Evolutionary conservation across 129 eudicot genomes (phyloP), one percentile per base, ranked within the genome.

Genomic region (Mikania micrantha): DNA sequence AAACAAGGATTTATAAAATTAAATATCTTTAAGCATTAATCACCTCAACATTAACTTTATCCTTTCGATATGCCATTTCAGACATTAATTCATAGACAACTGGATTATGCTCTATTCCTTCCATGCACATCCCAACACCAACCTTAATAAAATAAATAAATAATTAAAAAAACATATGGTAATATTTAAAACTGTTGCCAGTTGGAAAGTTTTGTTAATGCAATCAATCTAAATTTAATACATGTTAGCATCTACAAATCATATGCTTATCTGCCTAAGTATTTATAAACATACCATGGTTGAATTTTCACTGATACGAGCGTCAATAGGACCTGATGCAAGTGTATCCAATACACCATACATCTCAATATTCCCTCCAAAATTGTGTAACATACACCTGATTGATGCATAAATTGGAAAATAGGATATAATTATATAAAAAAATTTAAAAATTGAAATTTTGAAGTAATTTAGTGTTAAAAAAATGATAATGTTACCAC

Each of bases 81-180:
- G 99, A 80, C 99, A 93, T 88, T 59, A 86, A 87, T 69, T 93
- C 99, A 32, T 84, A 93, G n/a, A 81, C 95, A 58, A 93, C 96
- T 4, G 99, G 99, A 77, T 93, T 93, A 11, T 93, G 99, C 57
- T 93, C 99, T 56, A 81, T 89, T 80, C 96, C 99, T 93, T 93
- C 99, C 99, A 93, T 93, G 80, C 96, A 93, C 95, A 89, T 86
- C 74, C 99, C 99, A 49, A 93, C 96, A 68, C 97, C 97, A 82
- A 90, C 82, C 97, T 90, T 77, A 28, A 58, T 47, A 39, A 47
- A 41, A 69, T n/a, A 42, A 74, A 59, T 21, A 21, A 64, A 17
- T 54, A 28, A 3, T 27, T 0, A 39, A 10, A 42, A 13, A 3
- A 13, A 19, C 25, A 44, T 20, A 44, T 17, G 27, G 28, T 52